phyloP scores from a whole-genome alignment of 257 asterid species.

The Solanum pimpinellifolium region DNA sequence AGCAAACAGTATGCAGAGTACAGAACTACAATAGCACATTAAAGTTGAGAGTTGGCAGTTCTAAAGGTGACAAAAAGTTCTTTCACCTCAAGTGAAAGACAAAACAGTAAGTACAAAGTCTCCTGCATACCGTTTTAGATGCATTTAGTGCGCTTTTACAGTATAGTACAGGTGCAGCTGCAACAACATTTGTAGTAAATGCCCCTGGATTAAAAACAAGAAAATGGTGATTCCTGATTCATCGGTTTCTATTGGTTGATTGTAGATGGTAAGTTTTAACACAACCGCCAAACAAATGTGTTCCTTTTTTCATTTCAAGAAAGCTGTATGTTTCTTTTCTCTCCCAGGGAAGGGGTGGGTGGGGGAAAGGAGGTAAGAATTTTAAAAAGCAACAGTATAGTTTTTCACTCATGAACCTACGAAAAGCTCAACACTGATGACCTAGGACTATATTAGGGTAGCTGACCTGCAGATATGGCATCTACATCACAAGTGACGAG shows the following conservation, averaged over 20 bases:
- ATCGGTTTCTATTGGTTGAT: not conserved
- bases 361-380: not conserved
- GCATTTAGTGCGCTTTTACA: slow-evolving; percentile 63
- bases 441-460: not conserved
- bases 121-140: slow-evolving; percentile 57
- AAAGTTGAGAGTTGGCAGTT: not conserved
- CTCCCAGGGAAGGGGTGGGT: not conserved
- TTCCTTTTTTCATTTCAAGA: not conserved
- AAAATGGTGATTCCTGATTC: not conserved
- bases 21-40: not conserved
- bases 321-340: not conserved
- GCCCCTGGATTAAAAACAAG: slow-evolving; percentile 41
- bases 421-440: not conserved
- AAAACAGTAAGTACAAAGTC: not conserved
- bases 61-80: not conserved
- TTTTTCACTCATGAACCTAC: not conserved
- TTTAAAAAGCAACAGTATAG: not conserved
- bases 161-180: slow-evolving; percentile 94
- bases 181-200: slow-evolving; percentile 82
- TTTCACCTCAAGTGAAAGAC: not conserved
- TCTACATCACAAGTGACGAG: slow-evolving; percentile 81
- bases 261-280: not conserved
- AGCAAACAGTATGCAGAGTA: not conserved
- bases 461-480: slow-evolving; percentile 77
- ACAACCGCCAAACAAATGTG: not conserved